Evolutionary conservation across 371 early-diverging fungal species (phyloP), one percentile per base, ranked within the genome.

Genomic region (Sporodiniella umbellata): DNA sequence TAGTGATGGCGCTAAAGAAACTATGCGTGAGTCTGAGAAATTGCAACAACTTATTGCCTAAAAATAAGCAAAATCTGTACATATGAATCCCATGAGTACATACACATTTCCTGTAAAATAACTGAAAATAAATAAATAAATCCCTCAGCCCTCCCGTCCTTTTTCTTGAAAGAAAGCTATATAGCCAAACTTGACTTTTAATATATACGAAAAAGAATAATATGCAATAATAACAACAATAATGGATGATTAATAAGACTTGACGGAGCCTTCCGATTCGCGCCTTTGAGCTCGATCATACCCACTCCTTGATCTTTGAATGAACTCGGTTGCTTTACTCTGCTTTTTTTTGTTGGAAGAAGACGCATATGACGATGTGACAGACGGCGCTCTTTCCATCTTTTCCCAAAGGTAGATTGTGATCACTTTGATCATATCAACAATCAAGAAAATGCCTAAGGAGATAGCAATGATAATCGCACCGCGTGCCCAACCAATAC

Each of bases 381-480:
- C 43, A 4, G 38, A 23, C 8, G 48, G 12, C n/a, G 50, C 33
- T 40, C 33, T 40, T 24, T 44, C 48, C n/a, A 40, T 45, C 10
- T 40, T 31, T 31, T 79, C 69, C 93, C 93, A 94, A 44, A 79
- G 33, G 12, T 75, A 72, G 62, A 92, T 82, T 11, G 88, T 72
- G 33, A 79, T 55, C 1, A 93, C 93, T 73, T 94, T 94, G 78
- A 91, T 56, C n/a, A 88, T 56, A 61, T 95, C 95, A 42, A 92
- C 71, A n/a, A 93, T 45, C 57, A 91, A 72, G 56, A 84, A 86
- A 44, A 85, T 87, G 8, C 56, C 79, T 8, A 88, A 67, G 7
- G 89, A 90, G 40, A 89, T 69, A 11, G 75, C 84, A 46, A 88
- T 56, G 25, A 89, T 76, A 6, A 78, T 72, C 24, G 83, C 39